These are phyloP conservation scores for Skeletonema marinoi DNA, from an alignment of 108 stramenopile genomes.

Conservation along the genomic window DNA sequence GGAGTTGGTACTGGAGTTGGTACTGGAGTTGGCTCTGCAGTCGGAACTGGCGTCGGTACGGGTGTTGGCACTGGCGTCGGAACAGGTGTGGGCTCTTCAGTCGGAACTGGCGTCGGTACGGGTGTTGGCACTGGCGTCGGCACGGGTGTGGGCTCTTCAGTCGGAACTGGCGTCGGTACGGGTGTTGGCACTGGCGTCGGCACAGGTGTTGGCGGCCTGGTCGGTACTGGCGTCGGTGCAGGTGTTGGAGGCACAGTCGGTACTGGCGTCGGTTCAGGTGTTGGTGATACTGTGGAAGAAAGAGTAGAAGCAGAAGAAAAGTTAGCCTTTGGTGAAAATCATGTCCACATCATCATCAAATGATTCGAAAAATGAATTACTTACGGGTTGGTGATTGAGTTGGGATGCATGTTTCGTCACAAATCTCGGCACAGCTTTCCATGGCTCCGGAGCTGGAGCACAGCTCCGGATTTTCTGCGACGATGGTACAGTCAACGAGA, in stretches of 20 bases:
- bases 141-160: neutral
- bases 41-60: neutral
- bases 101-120: neutral
- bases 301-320: too few relatives aligned
- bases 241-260: neutral
- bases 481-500: too few relatives aligned
- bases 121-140: slow-evolving; percentile 10
- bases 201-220: slow-evolving; percentile 10
- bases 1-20: neutral
- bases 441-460: too few relatives aligned
- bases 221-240: neutral
- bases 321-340: too few relatives aligned
- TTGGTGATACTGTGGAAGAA: too few relatives aligned
- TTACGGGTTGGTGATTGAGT: too few relatives aligned
- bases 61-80: neutral
- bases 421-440: too few relatives aligned
- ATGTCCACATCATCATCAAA: too few relatives aligned
- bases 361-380: too few relatives aligned
- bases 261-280: neutral
- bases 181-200: neutral
- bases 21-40: neutral
- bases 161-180: neutral
- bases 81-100: too few relatives aligned
- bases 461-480: too few relatives aligned
- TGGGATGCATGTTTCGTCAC: too few relatives aligned